phyloP scores from a whole-genome alignment of 169 alveolate genomes.

The Toxoplasma gondii region DNA sequence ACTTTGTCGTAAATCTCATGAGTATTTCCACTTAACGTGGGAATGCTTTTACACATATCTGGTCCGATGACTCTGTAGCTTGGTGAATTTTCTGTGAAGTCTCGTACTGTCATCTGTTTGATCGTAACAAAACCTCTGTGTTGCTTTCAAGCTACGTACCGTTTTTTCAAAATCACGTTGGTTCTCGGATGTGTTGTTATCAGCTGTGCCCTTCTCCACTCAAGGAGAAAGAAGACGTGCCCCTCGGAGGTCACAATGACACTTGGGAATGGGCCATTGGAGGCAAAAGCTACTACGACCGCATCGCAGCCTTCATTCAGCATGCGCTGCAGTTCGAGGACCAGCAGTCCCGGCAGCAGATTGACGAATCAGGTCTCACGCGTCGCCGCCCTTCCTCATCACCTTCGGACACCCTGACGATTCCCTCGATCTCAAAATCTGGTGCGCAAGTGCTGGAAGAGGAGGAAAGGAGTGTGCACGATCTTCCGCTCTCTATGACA shows the following conservation, averaged over 20 bases:
- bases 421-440: not conserved
- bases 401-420: not conserved
- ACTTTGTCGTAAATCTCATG: no score
- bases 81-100: no score
- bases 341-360: not conserved
- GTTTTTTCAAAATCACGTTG: no score
- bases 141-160: no score
- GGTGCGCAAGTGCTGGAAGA: not conserved
- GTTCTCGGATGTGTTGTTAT: no score
- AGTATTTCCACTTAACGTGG: no score
- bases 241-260: constrained; percentile 66
- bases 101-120: no score
- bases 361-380: not conserved
- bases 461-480: not conserved
- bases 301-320: not conserved
- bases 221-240: constrained; percentile 60
- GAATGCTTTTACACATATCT: no score
- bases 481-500: not conserved
- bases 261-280: constrained; percentile 61
- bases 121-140: no score
- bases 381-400: not conserved
- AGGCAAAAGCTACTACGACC: constrained; percentile 52
- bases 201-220: constrained; percentile 62
- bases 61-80: no score
- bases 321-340: not conserved